Base-by-base conservation (phyloP, 31 red algal genomes). In the Endocladia muricata region DNA sequence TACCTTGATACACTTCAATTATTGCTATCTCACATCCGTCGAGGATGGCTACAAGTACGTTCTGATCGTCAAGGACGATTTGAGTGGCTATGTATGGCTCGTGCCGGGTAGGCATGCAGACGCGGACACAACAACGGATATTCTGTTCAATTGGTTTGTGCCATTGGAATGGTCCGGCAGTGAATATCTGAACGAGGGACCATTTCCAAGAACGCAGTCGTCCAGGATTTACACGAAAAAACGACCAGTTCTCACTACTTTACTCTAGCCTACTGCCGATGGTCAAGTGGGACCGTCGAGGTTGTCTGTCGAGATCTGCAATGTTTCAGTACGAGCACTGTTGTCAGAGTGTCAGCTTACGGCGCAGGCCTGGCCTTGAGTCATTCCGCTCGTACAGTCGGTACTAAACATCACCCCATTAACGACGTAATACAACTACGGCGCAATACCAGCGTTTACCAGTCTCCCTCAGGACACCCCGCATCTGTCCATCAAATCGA, bases 31-130 rank as follows among this genome's bases (percentile, higher is more conserved):
- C 21, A 37, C 34, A 5, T 22, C 32, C 3, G 34, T 48, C 4
- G 17, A 60, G 0, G 23, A 76, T 4, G 28, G 0, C 6, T 60
- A 35, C 51, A 6, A 38, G 49, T 76, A 60, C 23, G 52, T 0
- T 32, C 52, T 76, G 13, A 61, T 76, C 15, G 3, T 76, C 26
- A 60, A 76, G 72, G 21, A 76, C 52, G 72, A 76, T 22, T 34
- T 76, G 8, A 36, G 23, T 13, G 23, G 26, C 3, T 76, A 35
- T 30, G 22, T 76, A 3, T 76, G 28, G n/a, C 72, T 76, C 25
- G 19, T 23, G 3, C 22, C 22, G 3, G 8, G 8, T 32, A 0
- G 37, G 52, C 2, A 3, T 4, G 72, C 72, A 28, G 72, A 76
- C 36, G 51, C 47, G 15, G 17, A 29, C 8, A 47, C 44, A 26